phyloP scores from a whole-genome alignment of 805 yeast genomes.

The Metschnikowia borealis region DNA sequence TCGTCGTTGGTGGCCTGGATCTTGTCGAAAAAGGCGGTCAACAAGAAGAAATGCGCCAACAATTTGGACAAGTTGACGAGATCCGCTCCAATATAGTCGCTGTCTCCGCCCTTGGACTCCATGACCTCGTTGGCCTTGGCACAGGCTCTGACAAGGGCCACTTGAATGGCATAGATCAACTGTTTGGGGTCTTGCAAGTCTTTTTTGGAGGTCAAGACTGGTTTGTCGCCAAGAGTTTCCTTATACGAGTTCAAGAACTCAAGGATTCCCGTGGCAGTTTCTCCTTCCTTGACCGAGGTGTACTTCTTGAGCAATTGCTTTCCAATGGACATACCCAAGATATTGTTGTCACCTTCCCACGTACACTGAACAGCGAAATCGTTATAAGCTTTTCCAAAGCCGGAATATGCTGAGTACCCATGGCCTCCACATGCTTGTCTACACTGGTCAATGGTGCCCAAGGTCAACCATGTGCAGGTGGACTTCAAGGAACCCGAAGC shows the following conservation, averaged over 20 bases:
- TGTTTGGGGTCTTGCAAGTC: slow-evolving; percentile 23
- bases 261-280: slow-evolving; percentile 42
- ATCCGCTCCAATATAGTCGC: slow-evolving; percentile 46
- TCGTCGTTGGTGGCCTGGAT: slow-evolving; percentile 29
- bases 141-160: slow-evolving; percentile 38
- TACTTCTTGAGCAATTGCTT: slow-evolving; percentile 62
- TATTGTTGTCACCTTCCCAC: slow-evolving; percentile 97
- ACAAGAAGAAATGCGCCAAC: slow-evolving; percentile 47
- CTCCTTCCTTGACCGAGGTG: slow-evolving; percentile 36
- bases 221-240: slow-evolving; percentile 23
- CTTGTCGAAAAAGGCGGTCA: slow-evolving; percentile 37
- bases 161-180: slow-evolving; percentile 26
- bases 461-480: slow-evolving; percentile 81
- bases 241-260: slow-evolving; percentile 36
- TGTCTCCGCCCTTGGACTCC: slow-evolving; percentile 32
- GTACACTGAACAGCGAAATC: slow-evolving; percentile 99
- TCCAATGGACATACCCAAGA: slow-evolving; percentile 79
- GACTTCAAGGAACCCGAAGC: slow-evolving; percentile 87
- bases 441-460: slow-evolving; percentile 77
- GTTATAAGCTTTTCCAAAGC: slow-evolving; percentile 80
- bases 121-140: slow-evolving; percentile 28
- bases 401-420: slow-evolving; percentile 91
- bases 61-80: slow-evolving; percentile 47
- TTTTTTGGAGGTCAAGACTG: slow-evolving; percentile 24
- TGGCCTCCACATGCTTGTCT: slow-evolving; percentile 96